A percentile compares a stretch with the other conserved stretches of the same genome.
Evolutionary conservation across 1,139 yeast species (phyloP).

Genomic region (Yarrowia galli): DNA sequence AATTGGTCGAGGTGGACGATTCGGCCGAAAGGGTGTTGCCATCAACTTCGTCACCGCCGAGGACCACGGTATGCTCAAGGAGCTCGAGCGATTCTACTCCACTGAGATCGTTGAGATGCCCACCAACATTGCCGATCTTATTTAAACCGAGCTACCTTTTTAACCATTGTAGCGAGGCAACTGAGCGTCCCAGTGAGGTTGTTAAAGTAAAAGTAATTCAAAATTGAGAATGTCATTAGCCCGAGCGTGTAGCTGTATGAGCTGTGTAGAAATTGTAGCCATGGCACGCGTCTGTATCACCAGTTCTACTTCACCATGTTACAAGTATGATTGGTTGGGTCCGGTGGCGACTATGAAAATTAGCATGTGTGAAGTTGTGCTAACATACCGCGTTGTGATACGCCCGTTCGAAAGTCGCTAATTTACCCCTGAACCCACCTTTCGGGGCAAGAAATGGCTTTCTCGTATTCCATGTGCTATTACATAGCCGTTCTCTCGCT

Average conservation of each 20-base stretch:
- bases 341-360: not conserved
- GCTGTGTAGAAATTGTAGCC: no score
- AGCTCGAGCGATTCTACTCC: conserved; percentile 77
- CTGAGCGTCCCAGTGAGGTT: conserved; percentile 21
- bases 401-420: not conserved
- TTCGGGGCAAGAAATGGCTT: no score
- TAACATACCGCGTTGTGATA: not conserved
- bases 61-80: conserved; percentile 67
- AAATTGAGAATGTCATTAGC: conserved; percentile 29
- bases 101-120: conserved; percentile 91
- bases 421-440: not conserved
- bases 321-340: not conserved
- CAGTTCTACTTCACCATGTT: no score
- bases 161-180: conserved; percentile 28
- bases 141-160: conserved; percentile 43
- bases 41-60: conserved; percentile 87
- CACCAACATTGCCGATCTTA: conserved; percentile 63
- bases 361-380: not conserved
- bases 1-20: conserved; percentile 99
- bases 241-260: no score
- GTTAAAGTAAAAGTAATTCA: conserved; percentile 36
- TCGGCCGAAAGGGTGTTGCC: conserved; percentile 99
- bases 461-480: conserved; percentile 1
- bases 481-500: not conserved
- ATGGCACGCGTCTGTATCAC: no score